Base-by-base conservation (phyloP, 768 basidiomycete species). In the Mycena venus region DNA sequence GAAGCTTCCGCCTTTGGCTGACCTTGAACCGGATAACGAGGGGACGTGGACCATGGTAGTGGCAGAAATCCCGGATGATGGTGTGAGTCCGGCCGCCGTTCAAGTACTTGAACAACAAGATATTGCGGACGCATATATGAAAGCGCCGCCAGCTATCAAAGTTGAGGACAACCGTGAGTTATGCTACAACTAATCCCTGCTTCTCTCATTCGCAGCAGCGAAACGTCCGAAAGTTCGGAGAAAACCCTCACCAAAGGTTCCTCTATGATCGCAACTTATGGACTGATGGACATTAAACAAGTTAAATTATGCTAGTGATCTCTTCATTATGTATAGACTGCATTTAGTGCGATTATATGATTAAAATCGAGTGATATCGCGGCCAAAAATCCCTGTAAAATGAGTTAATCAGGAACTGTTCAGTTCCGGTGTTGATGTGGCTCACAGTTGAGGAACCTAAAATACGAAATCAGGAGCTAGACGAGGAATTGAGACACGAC, bases 311-410 rank as follows among this genome's bases (percentile, higher is more conserved):
- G 40, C 10, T 66, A 66, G 23, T 63, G 34, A 68, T 63, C 34
- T 53, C 38, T 61, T 15, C 6, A 21, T 66, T 53, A 49, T 72
- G 12, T 65, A 40, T 59, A 31, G 11, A 15, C 23, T 11, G 31
- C 31, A 38, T 55, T 19, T 55, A 25, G 23, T 44, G 53, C 19
- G 21, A 15, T 38, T 44, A 19, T 60, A 27, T 44, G 44, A 60
- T 88, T 82, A 94, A 79, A 94, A 93, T 17, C 92, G 89, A 25
- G 90, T 92, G 70, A 94, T 81, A 80, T 95, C 93, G 31, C 93
- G 90, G 9, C 93, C 93, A 81, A 94, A 93, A 58, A 94, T 92
- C 93, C 92, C 91, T 92, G 53, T 5, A 58, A 58, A n/a, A 36
- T 53, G 60, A 19, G 70, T 61, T 40, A 19, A 51, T 78, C 49